Evolutionary conservation across 345 rosid genomes (phyloP), one percentile per base, ranked within the genome.

Genomic region (Trapa incisa): DNA sequence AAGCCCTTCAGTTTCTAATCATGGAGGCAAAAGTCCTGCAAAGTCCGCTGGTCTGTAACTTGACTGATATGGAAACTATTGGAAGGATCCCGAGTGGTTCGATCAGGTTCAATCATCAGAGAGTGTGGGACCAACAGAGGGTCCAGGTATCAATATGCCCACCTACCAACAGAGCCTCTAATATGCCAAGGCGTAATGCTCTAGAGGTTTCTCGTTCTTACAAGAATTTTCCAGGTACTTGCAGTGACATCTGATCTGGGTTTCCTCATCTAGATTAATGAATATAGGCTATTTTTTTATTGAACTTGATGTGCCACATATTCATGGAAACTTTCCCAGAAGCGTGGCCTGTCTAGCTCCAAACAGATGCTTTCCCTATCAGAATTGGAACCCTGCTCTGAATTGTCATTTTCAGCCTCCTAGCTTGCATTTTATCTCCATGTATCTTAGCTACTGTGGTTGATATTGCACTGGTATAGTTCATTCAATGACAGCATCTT

Each of bases 21-120:
- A 90, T 90, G 95, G 92, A 91, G 72, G 86, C 85, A 16, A 78
- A 73, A 73, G 71, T 79, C 64, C 75, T 76, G 14, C 84, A 75
- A 67, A 77, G 79, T 70, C 52, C 81, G 62, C 89, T 83, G 9
- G 72, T 68, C 71, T 79, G 86, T 39, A 68, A 74, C 45, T 78
- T 85, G 86, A 52, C 77, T 58, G 80, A 72, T 71, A 72, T 71
- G 33, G 82, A 75, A 32, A 77, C 56, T 38, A 43, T 80, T 32
- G 68, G 60, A 37, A 67, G 74, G 52, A 82, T 72, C 66, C 65
- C 68, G 5, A 42, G n/a, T 17, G 67, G 75, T 76, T 77, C 77
- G 0, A 63, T 83, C 72, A 71, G 60, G 71, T 70, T 70, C 67
- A 35, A 58, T 58, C 70, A 82, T 67, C 74, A 71, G 73, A 67